phyloP scores from a whole-genome alignment of 2,329 filamentous ascomycete genomes.

The Clarireedia hainanense region DNA sequence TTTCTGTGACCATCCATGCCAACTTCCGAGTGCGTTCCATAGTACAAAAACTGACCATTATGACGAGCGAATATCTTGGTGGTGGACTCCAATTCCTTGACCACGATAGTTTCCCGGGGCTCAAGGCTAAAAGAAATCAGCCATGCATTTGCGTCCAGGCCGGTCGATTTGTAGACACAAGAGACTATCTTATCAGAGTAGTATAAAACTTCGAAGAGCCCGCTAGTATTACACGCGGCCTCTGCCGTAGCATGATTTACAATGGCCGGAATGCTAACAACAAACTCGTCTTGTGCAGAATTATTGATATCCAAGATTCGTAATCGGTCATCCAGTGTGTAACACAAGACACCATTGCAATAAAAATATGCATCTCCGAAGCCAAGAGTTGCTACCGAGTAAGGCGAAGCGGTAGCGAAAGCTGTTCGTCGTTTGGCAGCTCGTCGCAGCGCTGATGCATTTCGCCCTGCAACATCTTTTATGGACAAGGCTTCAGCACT shows the following conservation, averaged over 20 bases:
- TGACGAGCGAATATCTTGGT: constrained; percentile 62
- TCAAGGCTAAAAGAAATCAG: constrained; percentile 44
- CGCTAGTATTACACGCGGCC: constrained; percentile 31
- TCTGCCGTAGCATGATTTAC: constrained; percentile 32
- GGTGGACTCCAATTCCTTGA: constrained; percentile 36
- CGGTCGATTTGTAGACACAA: constrained; percentile 44
- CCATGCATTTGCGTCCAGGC: constrained; percentile 36
- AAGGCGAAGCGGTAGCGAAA: constrained; percentile 54
- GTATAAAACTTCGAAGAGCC: constrained; percentile 47
- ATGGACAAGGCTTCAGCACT: constrained; percentile 22
- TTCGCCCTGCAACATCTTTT: constrained; percentile 24
- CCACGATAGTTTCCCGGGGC: constrained; percentile 35
- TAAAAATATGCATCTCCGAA: constrained; percentile 56
- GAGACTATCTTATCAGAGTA: constrained; percentile 49
- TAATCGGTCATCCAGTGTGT: constrained; percentile 45
- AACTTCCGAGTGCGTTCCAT: constrained; percentile 52
- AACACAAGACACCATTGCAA: constrained; percentile 55
- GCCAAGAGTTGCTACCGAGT: constrained; percentile 50
- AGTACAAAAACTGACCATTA: constrained; percentile 52
- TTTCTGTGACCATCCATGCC: constrained; percentile 47
- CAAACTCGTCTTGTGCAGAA: constrained; percentile 42
- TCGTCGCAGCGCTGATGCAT: constrained; percentile 47
- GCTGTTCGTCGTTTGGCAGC: constrained; percentile 54
- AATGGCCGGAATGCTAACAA: constrained; percentile 43
- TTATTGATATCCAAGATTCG: constrained; percentile 51